A percentile compares a stretch with the other conserved stretches of the same genome.
Conservation (phyloP, 495 filamentous ascomycete genomes). For the Penicillium riverlandense region DNA sequence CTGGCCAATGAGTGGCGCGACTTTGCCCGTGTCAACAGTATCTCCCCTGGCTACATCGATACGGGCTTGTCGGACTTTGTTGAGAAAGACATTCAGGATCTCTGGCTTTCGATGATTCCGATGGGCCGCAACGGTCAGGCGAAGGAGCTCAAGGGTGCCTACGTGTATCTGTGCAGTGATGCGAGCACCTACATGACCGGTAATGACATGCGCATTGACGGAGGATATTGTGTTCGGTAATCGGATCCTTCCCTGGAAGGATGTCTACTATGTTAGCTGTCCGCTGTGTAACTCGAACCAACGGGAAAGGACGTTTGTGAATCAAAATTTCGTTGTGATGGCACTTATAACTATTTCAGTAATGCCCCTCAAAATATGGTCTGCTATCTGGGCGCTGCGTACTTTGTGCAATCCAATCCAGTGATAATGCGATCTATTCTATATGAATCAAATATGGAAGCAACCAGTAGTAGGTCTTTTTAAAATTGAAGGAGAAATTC, state of each 20-base stretch:
- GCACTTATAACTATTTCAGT: too few relatives aligned
- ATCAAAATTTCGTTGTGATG: too few relatives aligned
- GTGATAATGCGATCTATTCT: too few relatives aligned
- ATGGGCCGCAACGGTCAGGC: slow-evolving; percentile 66
- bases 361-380: too few relatives aligned
- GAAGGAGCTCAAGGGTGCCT: slow-evolving; percentile 80
- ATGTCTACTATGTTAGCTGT: not conserved
- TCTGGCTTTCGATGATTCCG: slow-evolving; percentile 71
- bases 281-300: too few relatives aligned
- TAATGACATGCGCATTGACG: slow-evolving; percentile 69
- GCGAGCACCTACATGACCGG: slow-evolving; percentile 83
- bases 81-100: slow-evolving; percentile 56
- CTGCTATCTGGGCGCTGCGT: too few relatives aligned
- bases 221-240: slow-evolving; percentile 44
- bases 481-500: not conserved
- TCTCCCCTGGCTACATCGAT: slow-evolving; percentile 74
- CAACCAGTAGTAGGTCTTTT: too few relatives aligned
- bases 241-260: slow-evolving; percentile 5
- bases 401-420: too few relatives aligned
- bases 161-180: slow-evolving; percentile 69
- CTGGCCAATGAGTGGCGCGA: slow-evolving; percentile 73
- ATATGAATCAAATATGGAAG: too few relatives aligned
- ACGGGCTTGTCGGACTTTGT: slow-evolving; percentile 75
- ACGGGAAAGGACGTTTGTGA: too few relatives aligned
- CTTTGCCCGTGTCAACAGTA: slow-evolving; percentile 68